Percentiles rank a stretch among this genome's conserved stretches.
Evolutionary conservation across 305 asterid genomes (phyloP).

Genomic region (Coffea humblotiana): DNA sequence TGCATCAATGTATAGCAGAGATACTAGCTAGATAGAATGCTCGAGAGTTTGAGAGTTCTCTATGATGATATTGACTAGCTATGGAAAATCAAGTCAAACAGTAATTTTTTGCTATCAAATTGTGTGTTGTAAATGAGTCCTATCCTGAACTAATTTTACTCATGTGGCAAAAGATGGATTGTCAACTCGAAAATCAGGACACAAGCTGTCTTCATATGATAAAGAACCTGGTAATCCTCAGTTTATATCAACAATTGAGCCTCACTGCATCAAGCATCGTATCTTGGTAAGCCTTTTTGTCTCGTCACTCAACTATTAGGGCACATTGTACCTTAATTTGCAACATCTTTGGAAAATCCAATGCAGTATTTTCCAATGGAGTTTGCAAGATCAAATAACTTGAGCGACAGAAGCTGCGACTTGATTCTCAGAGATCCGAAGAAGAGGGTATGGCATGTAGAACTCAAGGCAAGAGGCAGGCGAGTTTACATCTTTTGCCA

Average conservation of each 20-base stretch:
- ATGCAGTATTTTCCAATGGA: background rate
- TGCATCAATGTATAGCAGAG: no score
- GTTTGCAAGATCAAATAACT: conserved; percentile 1
- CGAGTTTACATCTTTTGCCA: background rate
- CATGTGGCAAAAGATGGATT: background rate
- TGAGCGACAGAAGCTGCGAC: background rate
- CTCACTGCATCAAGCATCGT: background rate
- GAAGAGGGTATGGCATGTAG: conserved; percentile 4
- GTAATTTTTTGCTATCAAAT: no score
- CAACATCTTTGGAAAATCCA: no score
- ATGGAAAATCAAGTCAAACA: no score
- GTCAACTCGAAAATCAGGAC: background rate
- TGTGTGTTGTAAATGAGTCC: no score
- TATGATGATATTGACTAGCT: no score
- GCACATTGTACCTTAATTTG: no score
- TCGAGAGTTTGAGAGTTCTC: no score
- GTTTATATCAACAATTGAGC: background rate
- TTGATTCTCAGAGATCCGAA: background rate
- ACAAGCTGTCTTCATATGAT: background rate
- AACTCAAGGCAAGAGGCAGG: background rate
- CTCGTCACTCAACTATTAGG: background rate
- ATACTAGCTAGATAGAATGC: no score
- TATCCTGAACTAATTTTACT: no score
- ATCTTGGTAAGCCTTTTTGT: background rate
- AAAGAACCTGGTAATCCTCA: background rate